These are phyloP conservation scores for Simplicillium sp. DNA, from an alignment of 2,329 filamentous ascomycete species.

Conservation along the genomic window DNA sequence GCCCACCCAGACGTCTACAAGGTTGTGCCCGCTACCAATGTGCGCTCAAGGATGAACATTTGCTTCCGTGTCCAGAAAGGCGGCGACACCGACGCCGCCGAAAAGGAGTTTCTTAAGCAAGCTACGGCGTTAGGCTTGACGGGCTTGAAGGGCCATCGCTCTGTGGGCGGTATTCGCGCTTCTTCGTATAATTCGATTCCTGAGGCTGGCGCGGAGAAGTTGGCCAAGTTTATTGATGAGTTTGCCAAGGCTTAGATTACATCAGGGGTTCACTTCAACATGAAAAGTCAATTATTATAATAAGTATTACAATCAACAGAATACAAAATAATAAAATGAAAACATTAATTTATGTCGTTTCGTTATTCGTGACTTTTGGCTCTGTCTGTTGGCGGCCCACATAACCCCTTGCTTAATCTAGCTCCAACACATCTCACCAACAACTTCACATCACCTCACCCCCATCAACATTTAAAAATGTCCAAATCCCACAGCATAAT, in stretches of 20 bases:
- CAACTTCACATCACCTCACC: no score
- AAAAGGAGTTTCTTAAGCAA: conserved; percentile 72
- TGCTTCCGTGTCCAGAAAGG: conserved; percentile 67
- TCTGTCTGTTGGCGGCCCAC: no score
- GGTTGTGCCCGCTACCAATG: conserved; percentile 65
- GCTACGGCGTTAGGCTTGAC: conserved; percentile 59
- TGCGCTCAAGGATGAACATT: conserved; percentile 86
- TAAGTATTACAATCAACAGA: no score
- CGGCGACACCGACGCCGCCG: conserved; percentile 55
- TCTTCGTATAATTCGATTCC: conserved; percentile 86
- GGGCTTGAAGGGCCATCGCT: conserved; percentile 82
- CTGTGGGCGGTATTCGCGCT: conserved; percentile 75
- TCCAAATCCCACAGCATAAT: no score
- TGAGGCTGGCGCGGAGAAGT: conserved; percentile 55
- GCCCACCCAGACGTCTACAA: conserved; percentile 62
- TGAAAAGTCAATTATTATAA: no score
- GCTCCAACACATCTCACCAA: no score
- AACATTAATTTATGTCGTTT: no score
- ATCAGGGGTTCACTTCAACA: no score
- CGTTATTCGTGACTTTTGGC: no score
- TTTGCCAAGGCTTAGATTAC: conserved; percentile 33
- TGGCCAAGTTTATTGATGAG: conserved; percentile 51
- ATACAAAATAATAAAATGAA: no score
- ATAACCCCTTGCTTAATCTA: no score
- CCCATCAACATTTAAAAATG: no score